Conservation (phyloP, 768 basidiomycete species). For the Trichaptum fuscoviolaceum region DNA sequence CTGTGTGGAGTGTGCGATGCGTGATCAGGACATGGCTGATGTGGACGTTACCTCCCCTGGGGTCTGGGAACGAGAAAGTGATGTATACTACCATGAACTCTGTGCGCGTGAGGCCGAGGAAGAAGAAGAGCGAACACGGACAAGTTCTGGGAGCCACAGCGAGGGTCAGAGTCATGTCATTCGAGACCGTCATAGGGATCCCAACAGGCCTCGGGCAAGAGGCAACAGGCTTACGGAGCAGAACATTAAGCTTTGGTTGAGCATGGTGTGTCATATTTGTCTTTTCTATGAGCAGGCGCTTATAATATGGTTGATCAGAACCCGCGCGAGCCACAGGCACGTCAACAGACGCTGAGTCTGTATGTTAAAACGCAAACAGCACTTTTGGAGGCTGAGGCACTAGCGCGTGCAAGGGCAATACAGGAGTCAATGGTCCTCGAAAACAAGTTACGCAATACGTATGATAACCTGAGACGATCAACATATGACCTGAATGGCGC, state of each 20-base stretch:
- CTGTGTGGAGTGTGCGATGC: constrained; percentile 97
- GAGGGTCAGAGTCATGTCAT: constrained; percentile 1
- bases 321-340: constrained; percentile 81
- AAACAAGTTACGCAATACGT: constrained; percentile 72
- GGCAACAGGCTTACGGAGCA: constrained; percentile 71
- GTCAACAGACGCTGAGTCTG: constrained; percentile 71
- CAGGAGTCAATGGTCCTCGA: constrained; percentile 75
- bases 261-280: constrained; percentile 46
- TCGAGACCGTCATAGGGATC: constrained; percentile 42
- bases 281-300: background rate
- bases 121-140: constrained; percentile 37
- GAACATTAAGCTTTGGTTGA: constrained; percentile 77
- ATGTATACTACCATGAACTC: constrained; percentile 75
- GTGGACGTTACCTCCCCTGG: constrained; percentile 84
- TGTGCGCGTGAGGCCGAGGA: constrained; percentile 68
- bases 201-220: constrained; percentile 51
- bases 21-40: constrained; percentile 97
- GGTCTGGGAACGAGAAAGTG: constrained; percentile 89
- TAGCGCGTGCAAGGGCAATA: constrained; percentile 72
- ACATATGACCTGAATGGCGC: constrained; percentile 60
- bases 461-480: constrained; percentile 73
- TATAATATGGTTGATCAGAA: constrained; percentile 48
- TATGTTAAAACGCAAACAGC: constrained; percentile 82
- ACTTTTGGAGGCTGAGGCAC: constrained; percentile 76
- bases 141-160: background rate